Conservation (phyloP, 2,329 filamentous ascomycete species). For the Plenodomus tracheiphilus region DNA sequence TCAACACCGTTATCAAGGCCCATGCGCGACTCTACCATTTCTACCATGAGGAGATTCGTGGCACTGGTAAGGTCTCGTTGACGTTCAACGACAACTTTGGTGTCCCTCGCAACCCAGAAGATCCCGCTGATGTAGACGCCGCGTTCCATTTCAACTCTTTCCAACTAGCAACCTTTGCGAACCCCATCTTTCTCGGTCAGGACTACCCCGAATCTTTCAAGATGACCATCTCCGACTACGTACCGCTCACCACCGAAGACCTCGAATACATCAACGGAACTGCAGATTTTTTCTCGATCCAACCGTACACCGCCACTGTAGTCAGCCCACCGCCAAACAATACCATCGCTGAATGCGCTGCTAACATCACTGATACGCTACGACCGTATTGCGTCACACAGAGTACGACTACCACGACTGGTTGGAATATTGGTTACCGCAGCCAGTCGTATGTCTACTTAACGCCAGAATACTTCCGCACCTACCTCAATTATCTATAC, state of each 20-base stretch:
- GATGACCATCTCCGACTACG: constrained; percentile 43
- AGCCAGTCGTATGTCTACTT: constrained; percentile 62
- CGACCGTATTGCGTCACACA: constrained; percentile 60
- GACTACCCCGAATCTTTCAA: constrained; percentile 55
- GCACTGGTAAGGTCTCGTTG: constrained; percentile 54
- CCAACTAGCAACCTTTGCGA: constrained; percentile 54
- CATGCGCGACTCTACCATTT: constrained; percentile 57
- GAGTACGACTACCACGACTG: constrained; percentile 50
- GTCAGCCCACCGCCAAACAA: constrained; percentile 51
- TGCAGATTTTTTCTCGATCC: constrained; percentile 60
- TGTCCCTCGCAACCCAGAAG: constrained; percentile 42
- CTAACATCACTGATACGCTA: constrained; percentile 50
- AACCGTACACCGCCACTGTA: constrained; percentile 61
- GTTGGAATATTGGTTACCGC: constrained; percentile 63
- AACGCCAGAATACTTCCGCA: constrained; percentile 61
- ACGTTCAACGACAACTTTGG: constrained; percentile 52
- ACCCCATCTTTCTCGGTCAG: constrained; percentile 56
- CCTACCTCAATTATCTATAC: constrained; percentile 60
- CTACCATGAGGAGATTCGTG: constrained; percentile 59
- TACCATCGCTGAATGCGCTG: constrained; percentile 54
- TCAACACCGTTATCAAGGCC: constrained; percentile 43
- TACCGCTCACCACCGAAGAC: constrained; percentile 53
- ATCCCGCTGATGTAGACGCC: constrained; percentile 50
- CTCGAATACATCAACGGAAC: constrained; percentile 48
- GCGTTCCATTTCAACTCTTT: constrained; percentile 49